These are phyloP conservation scores for Colletotrichum coccodes DNA, from an alignment of 2,329 filamentous ascomycete species.

Conservation along the genomic window DNA sequence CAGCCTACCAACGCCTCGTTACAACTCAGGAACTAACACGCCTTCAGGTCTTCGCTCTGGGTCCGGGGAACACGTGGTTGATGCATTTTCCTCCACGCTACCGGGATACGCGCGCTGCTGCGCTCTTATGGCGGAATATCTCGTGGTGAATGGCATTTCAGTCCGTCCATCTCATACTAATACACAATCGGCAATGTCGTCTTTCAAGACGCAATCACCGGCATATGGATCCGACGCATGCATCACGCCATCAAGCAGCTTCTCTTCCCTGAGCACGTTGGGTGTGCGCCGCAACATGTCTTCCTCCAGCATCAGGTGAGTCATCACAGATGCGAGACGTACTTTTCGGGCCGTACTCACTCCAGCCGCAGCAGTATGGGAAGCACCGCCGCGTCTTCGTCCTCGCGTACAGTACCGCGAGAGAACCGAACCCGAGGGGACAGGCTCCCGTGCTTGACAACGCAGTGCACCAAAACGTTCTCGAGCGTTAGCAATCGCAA, in stretches of 20 bases:
- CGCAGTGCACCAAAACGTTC: slow-evolving; percentile 40
- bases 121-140: slow-evolving; percentile 17
- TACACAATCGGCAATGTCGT: not conserved
- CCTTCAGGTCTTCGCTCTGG: slow-evolving; percentile 2
- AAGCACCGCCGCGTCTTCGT: not conserved
- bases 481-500: slow-evolving; percentile 44
- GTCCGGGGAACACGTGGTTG: not conserved
- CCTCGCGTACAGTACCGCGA: slow-evolving; percentile 1
- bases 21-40: not conserved
- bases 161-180: not conserved
- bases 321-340: too few species aligned
- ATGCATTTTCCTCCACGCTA: not conserved
- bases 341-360: not conserved
- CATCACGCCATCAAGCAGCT: slow-evolving; percentile 23
- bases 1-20: not conserved
- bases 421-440: slow-evolving; percentile 3
- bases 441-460: slow-evolving; percentile 33
- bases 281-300: slow-evolving; percentile 17
- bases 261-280: slow-evolving; percentile 16
- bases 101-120: slow-evolving; percentile 18
- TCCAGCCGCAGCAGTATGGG: slow-evolving; percentile 3
- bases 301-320: slow-evolving; percentile 22
- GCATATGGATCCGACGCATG: not conserved
- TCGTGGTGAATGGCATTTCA: slow-evolving; percentile 5
- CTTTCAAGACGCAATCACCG: not conserved